These are phyloP conservation scores for Hypoxylon trugodes DNA, from an alignment of 495 filamentous ascomycete genomes.

Conservation along the genomic window DNA sequence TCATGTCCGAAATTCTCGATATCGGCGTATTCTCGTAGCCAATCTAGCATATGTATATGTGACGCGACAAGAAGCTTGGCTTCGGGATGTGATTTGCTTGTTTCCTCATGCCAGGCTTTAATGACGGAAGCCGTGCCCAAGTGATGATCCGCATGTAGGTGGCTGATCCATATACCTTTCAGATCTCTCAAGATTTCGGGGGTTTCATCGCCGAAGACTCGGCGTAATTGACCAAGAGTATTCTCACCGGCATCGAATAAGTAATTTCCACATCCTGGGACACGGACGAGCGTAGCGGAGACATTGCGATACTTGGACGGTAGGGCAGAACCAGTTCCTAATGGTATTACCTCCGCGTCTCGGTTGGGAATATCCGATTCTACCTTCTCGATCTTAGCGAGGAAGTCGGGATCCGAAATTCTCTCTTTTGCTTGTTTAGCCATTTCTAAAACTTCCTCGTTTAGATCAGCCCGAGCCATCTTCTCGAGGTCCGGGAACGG, in stretches of 20 bases:
- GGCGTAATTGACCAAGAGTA: conserved; percentile 88
- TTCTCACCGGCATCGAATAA: conserved; percentile 93
- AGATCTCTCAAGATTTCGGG: conserved; percentile 77
- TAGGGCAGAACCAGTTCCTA: conserved; percentile 88
- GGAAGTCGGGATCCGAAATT: conserved; percentile 51
- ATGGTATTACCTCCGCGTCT: conserved; percentile 81
- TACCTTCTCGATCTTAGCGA: conserved; percentile 47
- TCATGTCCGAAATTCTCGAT: conserved; percentile 82
- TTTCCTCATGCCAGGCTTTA: conserved; percentile 75
- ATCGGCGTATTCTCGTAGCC: conserved; percentile 77
- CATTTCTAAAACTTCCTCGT: conserved; percentile 58
- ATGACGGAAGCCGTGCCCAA: conserved; percentile 82
- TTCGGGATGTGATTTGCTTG: conserved; percentile 28
- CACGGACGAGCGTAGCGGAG: conserved; percentile 81
- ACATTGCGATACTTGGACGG: conserved; percentile 97
- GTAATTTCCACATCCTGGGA: conserved; percentile 84
- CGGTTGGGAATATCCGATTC: conserved; percentile 68
- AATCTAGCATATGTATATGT: conserved; percentile 70
- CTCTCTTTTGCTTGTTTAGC: conserved; percentile 57
- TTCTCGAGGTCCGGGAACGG: conserved; percentile 62
- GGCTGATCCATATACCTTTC: conserved; percentile 90
- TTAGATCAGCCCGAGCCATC: conserved; percentile 37
- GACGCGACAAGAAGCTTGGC: conserved; percentile 59
- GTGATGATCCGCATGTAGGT: conserved; percentile 96
- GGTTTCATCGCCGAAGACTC: conserved; percentile 71